phyloP scores from a whole-genome alignment of 345 rosid species.

The Corymbia maculata region DNA sequence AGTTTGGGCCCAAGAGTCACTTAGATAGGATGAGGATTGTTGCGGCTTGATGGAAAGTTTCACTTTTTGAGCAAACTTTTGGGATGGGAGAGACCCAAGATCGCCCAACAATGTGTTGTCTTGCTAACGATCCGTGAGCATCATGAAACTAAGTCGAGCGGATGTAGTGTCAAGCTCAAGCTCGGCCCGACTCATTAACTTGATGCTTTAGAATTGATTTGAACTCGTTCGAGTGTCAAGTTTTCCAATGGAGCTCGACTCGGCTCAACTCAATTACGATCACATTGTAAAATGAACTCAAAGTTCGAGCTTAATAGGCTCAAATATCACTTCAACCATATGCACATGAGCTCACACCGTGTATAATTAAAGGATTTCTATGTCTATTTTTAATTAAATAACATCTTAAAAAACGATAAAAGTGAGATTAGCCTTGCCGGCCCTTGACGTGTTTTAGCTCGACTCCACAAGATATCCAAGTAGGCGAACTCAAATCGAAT shows the following conservation, averaged over 20 bases:
- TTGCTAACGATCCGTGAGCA: background rate
- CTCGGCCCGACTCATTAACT: background rate
- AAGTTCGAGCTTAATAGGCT: background rate
- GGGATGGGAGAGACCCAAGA: rapidly evolving
- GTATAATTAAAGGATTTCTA: background rate
- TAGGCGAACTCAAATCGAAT: background rate
- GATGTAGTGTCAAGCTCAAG: background rate
- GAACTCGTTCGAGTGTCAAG: background rate
- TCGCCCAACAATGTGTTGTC: background rate
- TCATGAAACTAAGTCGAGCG: background rate
- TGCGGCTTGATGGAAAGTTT: too few relatives aligned
- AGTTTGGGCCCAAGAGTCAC: background rate
- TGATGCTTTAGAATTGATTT: background rate
- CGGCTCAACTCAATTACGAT: background rate
- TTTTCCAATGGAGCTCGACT: background rate
- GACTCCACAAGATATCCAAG: background rate
- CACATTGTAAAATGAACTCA: background rate
- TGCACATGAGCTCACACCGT: background rate
- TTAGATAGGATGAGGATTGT: background rate
- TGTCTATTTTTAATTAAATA: background rate
- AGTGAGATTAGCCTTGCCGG: background rate
- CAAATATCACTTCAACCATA: background rate
- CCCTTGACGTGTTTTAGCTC: background rate
- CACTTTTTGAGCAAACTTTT: rapidly evolving
- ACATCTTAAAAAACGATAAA: background rate